These are phyloP conservation scores for Candida nemodendra DNA, from an alignment of 805 yeast genomes.

Conservation along the genomic window DNA sequence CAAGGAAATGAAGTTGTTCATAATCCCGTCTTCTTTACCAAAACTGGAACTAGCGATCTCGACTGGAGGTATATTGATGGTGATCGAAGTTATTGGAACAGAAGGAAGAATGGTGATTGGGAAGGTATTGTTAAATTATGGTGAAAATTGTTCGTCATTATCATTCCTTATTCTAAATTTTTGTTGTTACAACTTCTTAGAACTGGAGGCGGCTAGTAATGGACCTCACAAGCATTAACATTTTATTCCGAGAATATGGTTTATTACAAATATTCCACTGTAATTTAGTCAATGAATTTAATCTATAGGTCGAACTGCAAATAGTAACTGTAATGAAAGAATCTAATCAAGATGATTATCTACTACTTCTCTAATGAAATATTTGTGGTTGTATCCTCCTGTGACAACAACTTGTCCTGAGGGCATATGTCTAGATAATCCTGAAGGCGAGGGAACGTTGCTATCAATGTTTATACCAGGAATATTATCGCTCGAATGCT, in stretches of 20 bases:
- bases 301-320: too few relatives aligned
- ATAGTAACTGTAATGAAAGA: too few relatives aligned
- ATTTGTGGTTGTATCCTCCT: conserved; percentile 35
- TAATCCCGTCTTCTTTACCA: conserved; percentile 63
- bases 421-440: not conserved
- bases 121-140: conserved; percentile 51
- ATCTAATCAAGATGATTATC: too few relatives aligned
- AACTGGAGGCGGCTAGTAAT: too few relatives aligned
- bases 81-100: conserved; percentile 70
- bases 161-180: too few relatives aligned
- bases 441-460: conserved; percentile 1
- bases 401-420: conserved; percentile 30
- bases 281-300: too few relatives aligned
- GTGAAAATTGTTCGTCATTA: conserved; percentile 41
- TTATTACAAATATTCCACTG: too few relatives aligned
- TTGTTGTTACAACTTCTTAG: too few relatives aligned
- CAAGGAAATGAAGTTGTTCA: conserved; percentile 46
- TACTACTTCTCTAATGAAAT: conserved; percentile 34
- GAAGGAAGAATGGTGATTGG: conserved; percentile 68
- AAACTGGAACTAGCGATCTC: conserved; percentile 34
- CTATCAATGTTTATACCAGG: conserved; percentile 27
- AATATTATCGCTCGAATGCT: conserved; percentile 18
- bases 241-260: too few relatives aligned
- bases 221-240: too few relatives aligned
- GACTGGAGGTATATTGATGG: conserved; percentile 63